phyloP scores from a whole-genome alignment of 371 early-diverging fungal genomes.

The Rhizopus sp. region DNA sequence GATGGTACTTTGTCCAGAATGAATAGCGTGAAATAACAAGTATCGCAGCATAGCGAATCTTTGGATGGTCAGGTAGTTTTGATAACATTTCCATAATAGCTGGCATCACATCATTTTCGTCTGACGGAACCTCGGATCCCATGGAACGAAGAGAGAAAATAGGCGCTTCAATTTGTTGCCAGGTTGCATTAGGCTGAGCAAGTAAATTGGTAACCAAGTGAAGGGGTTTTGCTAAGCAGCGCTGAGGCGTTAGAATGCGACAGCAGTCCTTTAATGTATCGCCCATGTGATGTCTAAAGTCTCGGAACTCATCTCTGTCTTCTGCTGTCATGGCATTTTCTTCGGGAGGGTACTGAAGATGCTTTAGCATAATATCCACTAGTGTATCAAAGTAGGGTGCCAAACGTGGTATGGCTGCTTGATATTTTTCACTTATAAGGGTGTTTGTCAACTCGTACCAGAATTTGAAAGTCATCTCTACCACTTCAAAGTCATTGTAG shows the following conservation, averaged over 20 bases:
- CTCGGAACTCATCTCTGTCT: constrained; percentile 92
- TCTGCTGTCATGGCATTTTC: constrained; percentile 72
- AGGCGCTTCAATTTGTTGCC: constrained; percentile 96
- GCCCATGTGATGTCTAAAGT: constrained; percentile 94
- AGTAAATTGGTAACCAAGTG: constrained; percentile 37
- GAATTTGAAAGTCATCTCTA: constrained; percentile 81
- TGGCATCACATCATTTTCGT: constrained; percentile 78
- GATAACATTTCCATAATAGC: constrained; percentile 88
- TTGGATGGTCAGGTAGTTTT: constrained; percentile 84
- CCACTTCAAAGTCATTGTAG: constrained; percentile 68
- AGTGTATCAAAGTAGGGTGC: constrained; percentile 67
- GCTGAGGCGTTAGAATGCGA: constrained; percentile 72
- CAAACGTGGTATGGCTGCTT: constrained; percentile 51
- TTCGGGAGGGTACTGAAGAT: constrained; percentile 82
- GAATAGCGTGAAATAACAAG: constrained; percentile 95
- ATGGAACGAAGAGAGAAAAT: constrained; percentile 91
- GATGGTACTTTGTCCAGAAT: constrained; percentile 88
- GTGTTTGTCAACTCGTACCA: constrained; percentile 82
- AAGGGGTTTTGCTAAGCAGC: constrained; percentile 76
- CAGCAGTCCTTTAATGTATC: constrained; percentile 97
- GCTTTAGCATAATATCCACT: constrained; percentile 80
- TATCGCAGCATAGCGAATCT: constrained; percentile 92
- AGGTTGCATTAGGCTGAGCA: constrained; percentile 44
- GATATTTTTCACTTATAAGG: constrained; percentile 52
- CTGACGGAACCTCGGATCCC: constrained; percentile 77